Evolutionary conservation across 345 rosid genomes (phyloP).

Genomic region (Eucalyptus tenuipes): DNA sequence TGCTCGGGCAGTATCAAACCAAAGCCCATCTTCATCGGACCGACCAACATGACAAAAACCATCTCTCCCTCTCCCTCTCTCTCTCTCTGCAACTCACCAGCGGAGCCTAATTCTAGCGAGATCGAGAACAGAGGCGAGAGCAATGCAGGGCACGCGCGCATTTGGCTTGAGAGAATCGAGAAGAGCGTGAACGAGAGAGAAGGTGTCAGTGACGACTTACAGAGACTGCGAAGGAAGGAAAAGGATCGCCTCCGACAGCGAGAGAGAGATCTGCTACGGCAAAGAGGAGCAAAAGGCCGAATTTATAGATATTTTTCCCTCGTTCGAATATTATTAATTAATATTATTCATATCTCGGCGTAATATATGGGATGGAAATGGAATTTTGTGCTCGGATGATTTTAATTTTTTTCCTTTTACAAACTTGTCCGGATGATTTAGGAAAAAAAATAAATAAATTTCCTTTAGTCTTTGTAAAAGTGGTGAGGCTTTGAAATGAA

Average conservation of each 20-base stretch:
- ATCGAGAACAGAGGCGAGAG: not conserved
- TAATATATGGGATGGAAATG: not conserved
- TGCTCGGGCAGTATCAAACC: not conserved
- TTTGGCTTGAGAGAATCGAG: not conserved
- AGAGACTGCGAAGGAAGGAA: not conserved
- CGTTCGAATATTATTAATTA: not conserved
- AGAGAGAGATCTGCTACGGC: not conserved
- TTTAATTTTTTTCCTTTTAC: not conserved
- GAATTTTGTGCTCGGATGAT: not conserved
- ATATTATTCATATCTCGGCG: not conserved
- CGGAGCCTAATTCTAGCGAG: not conserved
- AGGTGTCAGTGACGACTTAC: not conserved
- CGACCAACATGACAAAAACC: not conserved
- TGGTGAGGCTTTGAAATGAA: not conserved
- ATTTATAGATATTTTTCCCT: not conserved
- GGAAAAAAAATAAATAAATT: no score
- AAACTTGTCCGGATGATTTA: not conserved
- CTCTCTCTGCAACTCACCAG: not conserved
- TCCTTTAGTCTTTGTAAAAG: not conserved
- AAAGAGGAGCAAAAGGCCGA: not conserved
- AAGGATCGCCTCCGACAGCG: not conserved
- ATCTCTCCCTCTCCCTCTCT: not conserved
- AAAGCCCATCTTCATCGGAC: not conserved
- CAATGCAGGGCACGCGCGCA: not conserved
- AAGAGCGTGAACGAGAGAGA: not conserved